Conservation (phyloP, 805 yeast species). For the Lipomyces yamadae region DNA sequence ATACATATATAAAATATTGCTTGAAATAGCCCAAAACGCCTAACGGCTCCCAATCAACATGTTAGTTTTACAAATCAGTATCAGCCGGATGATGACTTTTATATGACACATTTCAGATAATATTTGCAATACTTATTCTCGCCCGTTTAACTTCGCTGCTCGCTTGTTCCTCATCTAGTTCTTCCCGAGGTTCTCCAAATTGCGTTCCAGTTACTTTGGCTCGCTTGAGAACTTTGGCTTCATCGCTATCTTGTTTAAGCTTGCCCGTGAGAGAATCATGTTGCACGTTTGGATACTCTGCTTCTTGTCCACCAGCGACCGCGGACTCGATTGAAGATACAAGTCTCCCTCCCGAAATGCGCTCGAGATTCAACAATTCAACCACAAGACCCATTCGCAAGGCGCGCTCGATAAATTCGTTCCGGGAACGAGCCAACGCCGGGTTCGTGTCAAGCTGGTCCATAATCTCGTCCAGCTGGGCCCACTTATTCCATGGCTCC, state of each 20-base stretch:
- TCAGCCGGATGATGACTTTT: too few relatives aligned
- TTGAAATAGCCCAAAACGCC: neutral
- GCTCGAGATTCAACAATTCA: constrained; percentile 6
- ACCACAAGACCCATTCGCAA: neutral
- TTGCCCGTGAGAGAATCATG: neutral
- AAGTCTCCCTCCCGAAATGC: neutral
- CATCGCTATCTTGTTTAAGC: neutral
- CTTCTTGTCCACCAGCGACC: constrained; percentile 13
- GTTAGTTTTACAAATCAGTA: neutral
- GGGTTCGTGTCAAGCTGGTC: constrained; percentile 8
- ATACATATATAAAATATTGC: neutral
- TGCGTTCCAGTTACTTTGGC: constrained; percentile 1
- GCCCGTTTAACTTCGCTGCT: constrained; percentile 24
- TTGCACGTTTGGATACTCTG: neutral
- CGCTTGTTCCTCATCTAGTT: constrained; percentile 13
- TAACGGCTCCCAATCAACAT: neutral
- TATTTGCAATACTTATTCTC: constrained; percentile 31
- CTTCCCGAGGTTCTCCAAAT: neutral
- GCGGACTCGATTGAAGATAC: neutral
- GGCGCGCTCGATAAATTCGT: constrained; percentile 20
- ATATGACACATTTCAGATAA: constrained; percentile 17
- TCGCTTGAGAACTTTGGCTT: neutral
- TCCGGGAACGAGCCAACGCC: constrained; percentile 14
- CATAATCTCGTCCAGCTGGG: constrained; percentile 15
- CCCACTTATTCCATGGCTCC: constrained; percentile 29